Conservation (phyloP, 177 flowering plant species). For the Vitis hybrid region DNA sequence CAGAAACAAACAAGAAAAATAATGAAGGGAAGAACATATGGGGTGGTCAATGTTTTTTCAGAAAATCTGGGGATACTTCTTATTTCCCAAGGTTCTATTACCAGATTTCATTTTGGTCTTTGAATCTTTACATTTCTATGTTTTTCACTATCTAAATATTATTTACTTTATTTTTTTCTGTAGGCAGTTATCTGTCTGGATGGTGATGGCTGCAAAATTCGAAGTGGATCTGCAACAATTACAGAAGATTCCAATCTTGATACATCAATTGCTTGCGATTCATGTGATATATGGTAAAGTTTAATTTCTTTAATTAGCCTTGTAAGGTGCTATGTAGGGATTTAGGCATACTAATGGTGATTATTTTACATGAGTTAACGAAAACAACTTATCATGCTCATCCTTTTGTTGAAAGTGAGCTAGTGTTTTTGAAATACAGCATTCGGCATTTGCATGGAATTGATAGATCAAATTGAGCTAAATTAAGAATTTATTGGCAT, state of each 20-base stretch:
- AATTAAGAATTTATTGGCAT: too few relatives aligned
- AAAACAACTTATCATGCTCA: too few relatives aligned
- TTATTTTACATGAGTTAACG: too few relatives aligned
- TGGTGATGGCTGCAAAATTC: slow-evolving; percentile 92
- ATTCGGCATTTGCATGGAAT: too few relatives aligned
- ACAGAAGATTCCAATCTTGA: slow-evolving; percentile 69
- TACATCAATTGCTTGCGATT: slow-evolving; percentile 98
- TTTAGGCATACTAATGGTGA: too few relatives aligned
- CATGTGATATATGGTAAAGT: slow-evolving; percentile 87
- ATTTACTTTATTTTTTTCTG: slow-evolving; percentile 26
- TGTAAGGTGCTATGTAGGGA: too few relatives aligned
- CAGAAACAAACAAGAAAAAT: background rate
- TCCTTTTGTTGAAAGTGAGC: too few relatives aligned
- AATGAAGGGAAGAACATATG: background rate
- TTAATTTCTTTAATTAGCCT: background rate
- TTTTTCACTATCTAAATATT: slow-evolving; percentile 13
- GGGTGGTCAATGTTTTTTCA: background rate
- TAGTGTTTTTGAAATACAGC: too few relatives aligned
- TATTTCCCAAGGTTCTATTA: background rate
- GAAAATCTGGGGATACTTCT: background rate
- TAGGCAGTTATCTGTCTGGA: slow-evolving; percentile 99
- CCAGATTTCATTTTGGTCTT: slow-evolving; percentile 8
- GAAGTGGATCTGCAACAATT: slow-evolving; percentile 43
- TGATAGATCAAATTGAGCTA: too few relatives aligned
- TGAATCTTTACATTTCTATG: slow-evolving; percentile 7